These are phyloP conservation scores for Colletotrichum magnum DNA, from an alignment of 2,329 filamentous ascomycete species.

Conservation along the genomic window DNA sequence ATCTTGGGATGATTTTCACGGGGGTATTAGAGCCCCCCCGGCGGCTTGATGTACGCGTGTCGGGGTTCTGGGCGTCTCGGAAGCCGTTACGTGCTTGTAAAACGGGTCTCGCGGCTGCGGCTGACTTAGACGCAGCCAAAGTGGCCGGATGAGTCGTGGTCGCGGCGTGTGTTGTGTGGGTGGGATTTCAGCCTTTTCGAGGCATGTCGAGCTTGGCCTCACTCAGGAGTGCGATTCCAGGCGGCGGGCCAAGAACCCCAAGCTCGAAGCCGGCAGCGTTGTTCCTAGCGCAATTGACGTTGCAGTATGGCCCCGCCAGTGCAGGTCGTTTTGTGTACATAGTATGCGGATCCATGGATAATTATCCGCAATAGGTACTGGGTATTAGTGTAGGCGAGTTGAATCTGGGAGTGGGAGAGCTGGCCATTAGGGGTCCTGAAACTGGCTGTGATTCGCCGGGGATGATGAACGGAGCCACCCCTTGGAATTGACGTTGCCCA, in stretches of 20 bases:
- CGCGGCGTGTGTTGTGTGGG: constrained; percentile 14
- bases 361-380: too few relatives aligned
- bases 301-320: constrained; percentile 17
- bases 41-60: constrained; percentile 36
- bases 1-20: constrained; percentile 36
- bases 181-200: constrained; percentile 27
- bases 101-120: constrained; percentile 31
- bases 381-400: too few relatives aligned
- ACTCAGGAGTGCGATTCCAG: constrained; percentile 2
- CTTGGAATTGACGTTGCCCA: constrained; percentile 31
- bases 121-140: constrained; percentile 12
- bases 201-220: constrained; percentile 34
- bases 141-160: constrained; percentile 16
- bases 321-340: constrained; percentile 16
- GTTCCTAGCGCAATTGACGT: constrained; percentile 28
- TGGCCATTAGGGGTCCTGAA: constrained; percentile 32
- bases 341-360: too few relatives aligned
- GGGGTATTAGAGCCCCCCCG: constrained; percentile 28
- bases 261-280: constrained; percentile 10
- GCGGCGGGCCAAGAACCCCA: neutral
- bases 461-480: constrained; percentile 15
- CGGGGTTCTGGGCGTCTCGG: constrained; percentile 33
- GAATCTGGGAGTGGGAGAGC: constrained; percentile 4
- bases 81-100: constrained; percentile 37
- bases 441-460: constrained; percentile 30